These are phyloP conservation scores for Magnusiomyces tetraspermus DNA, from an alignment of 1,139 yeast species.

Conservation along the genomic window DNA sequence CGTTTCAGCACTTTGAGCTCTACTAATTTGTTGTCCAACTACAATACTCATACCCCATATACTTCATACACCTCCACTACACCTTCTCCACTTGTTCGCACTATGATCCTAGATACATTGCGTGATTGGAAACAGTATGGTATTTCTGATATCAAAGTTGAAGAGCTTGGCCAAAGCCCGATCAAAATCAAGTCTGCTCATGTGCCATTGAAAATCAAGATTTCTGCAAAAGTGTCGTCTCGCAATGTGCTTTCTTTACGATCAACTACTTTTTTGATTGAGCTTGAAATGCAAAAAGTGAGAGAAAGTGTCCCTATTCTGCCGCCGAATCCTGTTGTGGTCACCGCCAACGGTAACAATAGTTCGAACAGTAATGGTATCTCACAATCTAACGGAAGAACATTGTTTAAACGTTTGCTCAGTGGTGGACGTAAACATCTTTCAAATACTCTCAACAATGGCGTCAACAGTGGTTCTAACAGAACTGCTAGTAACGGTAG, in stretches of 20 bases:
- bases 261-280: slow-evolving; percentile 28
- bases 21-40: background rate
- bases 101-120: slow-evolving; percentile 22
- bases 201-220: slow-evolving; percentile 18
- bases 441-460: background rate
- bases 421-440: background rate
- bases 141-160: slow-evolving; percentile 23
- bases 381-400: background rate
- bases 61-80: background rate
- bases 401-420: background rate
- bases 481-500: background rate
- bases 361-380: background rate
- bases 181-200: background rate
- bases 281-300: slow-evolving; percentile 15
- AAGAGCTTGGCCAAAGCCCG: slow-evolving; percentile 14
- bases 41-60: background rate
- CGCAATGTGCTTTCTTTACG: slow-evolving; percentile 29
- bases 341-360: background rate
- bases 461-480: background rate
- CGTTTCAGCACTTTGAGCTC: background rate
- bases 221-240: slow-evolving; percentile 30
- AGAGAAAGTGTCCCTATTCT: slow-evolving; percentile 1
- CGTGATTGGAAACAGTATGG: slow-evolving; percentile 33
- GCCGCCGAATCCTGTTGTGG: background rate
- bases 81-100: background rate